phyloP scores from a whole-genome alignment of 257 asterid species.

The Lavandula angustifolia region DNA sequence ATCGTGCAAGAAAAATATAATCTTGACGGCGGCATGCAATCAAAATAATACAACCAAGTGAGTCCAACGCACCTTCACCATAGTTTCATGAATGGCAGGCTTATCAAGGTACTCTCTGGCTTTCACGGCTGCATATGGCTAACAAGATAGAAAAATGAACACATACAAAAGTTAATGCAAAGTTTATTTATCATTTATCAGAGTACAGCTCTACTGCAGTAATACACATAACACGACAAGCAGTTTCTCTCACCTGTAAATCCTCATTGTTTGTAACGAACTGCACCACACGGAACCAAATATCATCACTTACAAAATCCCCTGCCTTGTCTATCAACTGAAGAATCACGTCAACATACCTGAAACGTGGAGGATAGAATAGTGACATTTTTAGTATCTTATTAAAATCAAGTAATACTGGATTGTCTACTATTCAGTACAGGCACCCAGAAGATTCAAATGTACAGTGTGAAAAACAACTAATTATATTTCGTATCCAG shows the following conservation, averaged over 20 bases:
- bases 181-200: conserved; percentile 24
- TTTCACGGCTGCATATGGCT: conserved; percentile 93
- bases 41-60: neutral
- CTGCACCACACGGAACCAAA: conserved; percentile 98
- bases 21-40: neutral
- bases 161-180: conserved; percentile 25
- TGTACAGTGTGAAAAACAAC: conserved; percentile 15
- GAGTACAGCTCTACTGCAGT: conserved; percentile 20
- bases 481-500: conserved; percentile 4
- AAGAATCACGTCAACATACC: conserved; percentile 97
- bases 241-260: conserved; percentile 64
- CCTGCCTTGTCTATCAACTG: conserved; percentile 99
- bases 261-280: conserved; percentile 94
- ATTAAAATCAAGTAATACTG: conserved; percentile 12
- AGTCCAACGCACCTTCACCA: conserved; percentile 74
- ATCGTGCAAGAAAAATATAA: conserved; percentile 26
- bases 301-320: conserved; percentile 95
- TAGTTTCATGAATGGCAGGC: conserved; percentile 93
- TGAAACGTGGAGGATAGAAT: conserved; percentile 35
- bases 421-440: conserved; percentile 4
- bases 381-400: neutral
- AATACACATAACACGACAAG: conserved; percentile 18
- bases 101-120: conserved; percentile 92
- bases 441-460: neutral
- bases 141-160: conserved; percentile 32